Percentiles rank a stretch among this genome's conserved stretches.
These are phyloP conservation scores for Ramicandelaber brevisporus DNA, from an alignment of 192 early-diverging fungal genomes.

Conservation along the genomic window DNA sequence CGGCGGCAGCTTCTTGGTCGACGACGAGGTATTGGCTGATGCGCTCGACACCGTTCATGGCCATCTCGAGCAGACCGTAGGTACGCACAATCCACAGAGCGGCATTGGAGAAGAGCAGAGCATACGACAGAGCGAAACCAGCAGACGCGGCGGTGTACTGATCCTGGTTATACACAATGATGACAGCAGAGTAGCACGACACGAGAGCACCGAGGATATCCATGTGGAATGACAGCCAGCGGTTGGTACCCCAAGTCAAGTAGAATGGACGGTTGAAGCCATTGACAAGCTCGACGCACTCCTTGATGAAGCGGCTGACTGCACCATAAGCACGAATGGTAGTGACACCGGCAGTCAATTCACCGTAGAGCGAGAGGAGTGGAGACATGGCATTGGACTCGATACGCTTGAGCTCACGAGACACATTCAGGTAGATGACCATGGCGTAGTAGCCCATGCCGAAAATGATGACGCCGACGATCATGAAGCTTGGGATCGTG, in stretches of 20 bases:
- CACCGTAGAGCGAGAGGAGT: slow-evolving; percentile 57
- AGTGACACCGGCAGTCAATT: slow-evolving; percentile 50
- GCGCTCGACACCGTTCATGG: slow-evolving; percentile 71
- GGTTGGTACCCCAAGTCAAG: slow-evolving; percentile 62
- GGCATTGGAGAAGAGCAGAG: slow-evolving; percentile 57
- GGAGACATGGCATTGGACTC: slow-evolving; percentile 53
- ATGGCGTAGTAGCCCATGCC: slow-evolving; percentile 31
- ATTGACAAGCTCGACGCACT: slow-evolving; percentile 32
- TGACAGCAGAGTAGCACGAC: slow-evolving; percentile 34
- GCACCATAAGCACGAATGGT: slow-evolving; percentile 69
- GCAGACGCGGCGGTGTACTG: slow-evolving; percentile 61
- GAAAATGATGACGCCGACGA: slow-evolving; percentile 31
- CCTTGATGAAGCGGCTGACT: slow-evolving; percentile 32
- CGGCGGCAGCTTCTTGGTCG: slow-evolving; percentile 53
- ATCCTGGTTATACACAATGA: slow-evolving; percentile 26
- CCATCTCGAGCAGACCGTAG: slow-evolving; percentile 66
- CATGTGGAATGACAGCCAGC: slow-evolving; percentile 70
- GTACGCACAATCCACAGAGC: slow-evolving; percentile 61
- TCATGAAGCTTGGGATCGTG: slow-evolving; percentile 46
- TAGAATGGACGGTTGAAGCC: slow-evolving; percentile 67
- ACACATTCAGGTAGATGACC: slow-evolving; percentile 37
- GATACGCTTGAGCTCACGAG: slow-evolving; percentile 73
- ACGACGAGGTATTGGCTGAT: slow-evolving; percentile 56
- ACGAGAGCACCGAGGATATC: slow-evolving; percentile 56
- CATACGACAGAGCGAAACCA: slow-evolving; percentile 63